Evolutionary conservation across 1,284 basidiomycete species (phyloP).

Genomic region (Volvariella volvacea): DNA sequence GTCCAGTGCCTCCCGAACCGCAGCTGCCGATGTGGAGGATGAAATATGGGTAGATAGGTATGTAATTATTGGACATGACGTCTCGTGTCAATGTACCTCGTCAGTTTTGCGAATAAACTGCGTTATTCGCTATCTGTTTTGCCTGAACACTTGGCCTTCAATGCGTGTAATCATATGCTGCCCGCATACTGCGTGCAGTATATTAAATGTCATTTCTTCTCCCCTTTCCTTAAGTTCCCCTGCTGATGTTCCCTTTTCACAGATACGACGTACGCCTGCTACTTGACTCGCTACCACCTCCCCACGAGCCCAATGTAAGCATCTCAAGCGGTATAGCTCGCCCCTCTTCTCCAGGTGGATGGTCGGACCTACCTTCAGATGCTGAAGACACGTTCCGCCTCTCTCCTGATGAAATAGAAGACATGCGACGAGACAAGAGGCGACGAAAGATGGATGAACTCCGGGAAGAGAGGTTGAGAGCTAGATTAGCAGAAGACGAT

Average conservation of each 20-base stretch:
- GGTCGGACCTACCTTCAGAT: constrained; percentile 80
- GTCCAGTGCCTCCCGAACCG: background rate
- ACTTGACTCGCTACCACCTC: constrained; percentile 38
- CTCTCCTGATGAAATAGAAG: constrained; percentile 56
- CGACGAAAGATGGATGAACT: constrained; percentile 52
- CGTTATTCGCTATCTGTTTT: background rate
- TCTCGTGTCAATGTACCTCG: no score
- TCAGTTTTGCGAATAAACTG: background rate
- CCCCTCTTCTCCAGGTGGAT: constrained; percentile 51
- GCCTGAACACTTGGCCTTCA: constrained; percentile 4
- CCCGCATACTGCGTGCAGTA: no score
- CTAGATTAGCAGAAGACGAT: constrained; percentile 40
- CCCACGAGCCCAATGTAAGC: background rate
- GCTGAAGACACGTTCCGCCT: constrained; percentile 78
- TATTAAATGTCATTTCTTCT: no score
- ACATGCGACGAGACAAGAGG: constrained; percentile 61
- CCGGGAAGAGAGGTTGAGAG: constrained; percentile 57
- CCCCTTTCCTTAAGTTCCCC: no score
- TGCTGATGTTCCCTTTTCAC: background rate
- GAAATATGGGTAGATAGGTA: constrained; percentile 19
- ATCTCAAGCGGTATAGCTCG: background rate
- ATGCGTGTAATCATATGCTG: no score
- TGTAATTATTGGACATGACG: constrained; percentile 4
- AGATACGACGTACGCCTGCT: constrained; percentile 80
- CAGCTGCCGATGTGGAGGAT: no score